Conservation (phyloP, 768 basidiomycete species). For the Tremella mesenterica region DNA sequence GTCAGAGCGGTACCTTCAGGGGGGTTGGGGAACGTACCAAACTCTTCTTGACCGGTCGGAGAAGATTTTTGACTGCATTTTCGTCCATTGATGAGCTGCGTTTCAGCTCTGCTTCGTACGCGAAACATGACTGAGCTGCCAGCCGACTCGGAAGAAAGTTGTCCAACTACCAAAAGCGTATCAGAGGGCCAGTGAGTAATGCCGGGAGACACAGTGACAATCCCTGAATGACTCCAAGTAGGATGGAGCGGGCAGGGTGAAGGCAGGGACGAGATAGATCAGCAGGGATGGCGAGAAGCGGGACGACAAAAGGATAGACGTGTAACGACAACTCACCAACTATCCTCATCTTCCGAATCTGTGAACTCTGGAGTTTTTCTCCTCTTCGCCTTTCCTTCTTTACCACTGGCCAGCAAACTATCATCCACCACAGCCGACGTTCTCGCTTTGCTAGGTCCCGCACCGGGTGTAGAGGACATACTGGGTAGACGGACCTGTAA, state of each 20-base stretch:
- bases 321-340: slow-evolving; percentile 57
- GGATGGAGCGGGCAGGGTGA: too few species aligned
- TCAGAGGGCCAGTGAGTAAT: too few species aligned
- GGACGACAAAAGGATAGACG: not conserved
- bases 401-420: slow-evolving; percentile 48
- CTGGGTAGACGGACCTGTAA: slow-evolving; percentile 9
- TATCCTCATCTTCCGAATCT: slow-evolving; percentile 80
- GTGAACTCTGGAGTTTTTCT: slow-evolving; percentile 95
- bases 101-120: too few species aligned
- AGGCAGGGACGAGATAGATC: too few species aligned
- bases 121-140: too few species aligned
- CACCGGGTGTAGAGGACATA: slow-evolving; percentile 1
- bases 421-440: slow-evolving; percentile 52
- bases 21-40: slow-evolving; percentile 52
- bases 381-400: slow-evolving; percentile 61
- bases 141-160: too few species aligned
- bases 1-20: not conserved
- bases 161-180: too few species aligned
- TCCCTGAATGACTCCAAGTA: too few species aligned
- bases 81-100: slow-evolving; percentile 91
- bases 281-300: too few species aligned
- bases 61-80: slow-evolving; percentile 77
- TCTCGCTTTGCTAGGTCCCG: slow-evolving; percentile 1
- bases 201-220: too few species aligned
- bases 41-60: slow-evolving; percentile 94